Conservation (phyloP, 2,329 filamentous ascomycete genomes). For the Claviceps pusilla region DNA sequence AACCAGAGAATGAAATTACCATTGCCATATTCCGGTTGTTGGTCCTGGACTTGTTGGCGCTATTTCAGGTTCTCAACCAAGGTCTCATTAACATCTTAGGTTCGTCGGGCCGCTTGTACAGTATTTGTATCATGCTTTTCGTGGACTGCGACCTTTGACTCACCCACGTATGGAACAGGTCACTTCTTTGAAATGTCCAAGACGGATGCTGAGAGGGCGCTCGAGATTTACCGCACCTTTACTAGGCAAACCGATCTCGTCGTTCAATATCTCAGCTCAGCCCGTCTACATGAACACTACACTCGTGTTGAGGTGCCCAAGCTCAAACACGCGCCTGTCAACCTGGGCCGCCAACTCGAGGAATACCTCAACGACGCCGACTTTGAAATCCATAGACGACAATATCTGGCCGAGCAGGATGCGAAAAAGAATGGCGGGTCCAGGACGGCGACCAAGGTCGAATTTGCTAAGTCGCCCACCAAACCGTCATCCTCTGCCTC, state of each 20-base stretch:
- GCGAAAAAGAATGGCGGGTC: slow-evolving; percentile 41
- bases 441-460: slow-evolving; percentile 16
- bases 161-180: slow-evolving; percentile 35
- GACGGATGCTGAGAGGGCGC: slow-evolving; percentile 77
- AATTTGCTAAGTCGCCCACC: slow-evolving; percentile 17
- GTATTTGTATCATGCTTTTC: slow-evolving; percentile 2
- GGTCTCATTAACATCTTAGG: slow-evolving; percentile 93
- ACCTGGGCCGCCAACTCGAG: slow-evolving; percentile 74
- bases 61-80: slow-evolving; percentile 94
- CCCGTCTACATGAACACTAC: slow-evolving; percentile 79
- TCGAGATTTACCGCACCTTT: slow-evolving; percentile 85
- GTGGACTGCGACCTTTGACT: not conserved
- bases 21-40: slow-evolving; percentile 84
- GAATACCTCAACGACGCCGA: slow-evolving; percentile 91
- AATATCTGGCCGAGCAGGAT: slow-evolving; percentile 80
- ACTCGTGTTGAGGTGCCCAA: slow-evolving; percentile 91
- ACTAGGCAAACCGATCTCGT: slow-evolving; percentile 85
- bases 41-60: slow-evolving; percentile 72
- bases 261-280: slow-evolving; percentile 75
- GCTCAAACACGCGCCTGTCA: slow-evolving; percentile 90
- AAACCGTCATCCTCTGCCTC: slow-evolving; percentile 20
- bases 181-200: slow-evolving; percentile 98
- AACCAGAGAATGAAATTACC: slow-evolving; percentile 92
- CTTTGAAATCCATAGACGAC: slow-evolving; percentile 82
- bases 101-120: slow-evolving; percentile 26